phyloP scores from a whole-genome alignment of 495 filamentous ascomycete species.

The Hamigera avellanea region DNA sequence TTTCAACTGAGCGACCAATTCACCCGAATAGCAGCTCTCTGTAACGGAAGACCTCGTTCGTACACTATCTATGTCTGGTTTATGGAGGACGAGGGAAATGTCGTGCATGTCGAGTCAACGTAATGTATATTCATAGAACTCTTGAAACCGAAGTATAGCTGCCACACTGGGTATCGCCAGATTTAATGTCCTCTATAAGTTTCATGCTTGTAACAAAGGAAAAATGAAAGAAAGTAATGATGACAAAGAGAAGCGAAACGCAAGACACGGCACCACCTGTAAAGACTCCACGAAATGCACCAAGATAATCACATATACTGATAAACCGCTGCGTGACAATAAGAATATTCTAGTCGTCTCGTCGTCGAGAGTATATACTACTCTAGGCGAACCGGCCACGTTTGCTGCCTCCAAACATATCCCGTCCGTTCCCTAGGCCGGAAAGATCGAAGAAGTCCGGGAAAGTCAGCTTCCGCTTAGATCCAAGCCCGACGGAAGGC shows the following conservation, averaged over 20 bases:
- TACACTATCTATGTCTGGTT: too few species aligned
- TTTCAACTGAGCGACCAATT: slow-evolving; percentile 42
- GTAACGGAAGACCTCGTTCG: too few species aligned
- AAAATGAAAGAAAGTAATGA: slow-evolving; percentile 6
- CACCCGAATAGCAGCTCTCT: too few species aligned
- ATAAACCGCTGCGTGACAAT: slow-evolving; percentile 26
- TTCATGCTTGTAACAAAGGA: slow-evolving; percentile 1
- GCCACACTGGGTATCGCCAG: slow-evolving; percentile 31
- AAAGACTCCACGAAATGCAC: slow-evolving; percentile 32
- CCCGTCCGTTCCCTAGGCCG: slow-evolving; percentile 50
- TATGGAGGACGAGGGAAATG: too few species aligned
- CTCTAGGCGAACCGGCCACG: slow-evolving; percentile 54
- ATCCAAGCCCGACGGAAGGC: slow-evolving; percentile 44
- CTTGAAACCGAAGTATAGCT: slow-evolving; percentile 13
- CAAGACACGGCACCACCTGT: too few species aligned
- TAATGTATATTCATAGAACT: too few species aligned
- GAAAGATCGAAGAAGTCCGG: slow-evolving; percentile 78
- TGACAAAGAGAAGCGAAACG: slow-evolving; percentile 2
- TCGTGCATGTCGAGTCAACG: too few species aligned
- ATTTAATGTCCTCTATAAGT: slow-evolving; percentile 25
- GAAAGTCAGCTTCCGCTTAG: slow-evolving; percentile 67
- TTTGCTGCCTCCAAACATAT: slow-evolving; percentile 58
- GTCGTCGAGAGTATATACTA: slow-evolving; percentile 20
- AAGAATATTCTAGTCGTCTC: slow-evolving; percentile 27
- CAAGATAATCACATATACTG: slow-evolving; percentile 9